Evolutionary conservation across 345 rosid species (phyloP).

Genomic region (Camelina neglecta): DNA sequence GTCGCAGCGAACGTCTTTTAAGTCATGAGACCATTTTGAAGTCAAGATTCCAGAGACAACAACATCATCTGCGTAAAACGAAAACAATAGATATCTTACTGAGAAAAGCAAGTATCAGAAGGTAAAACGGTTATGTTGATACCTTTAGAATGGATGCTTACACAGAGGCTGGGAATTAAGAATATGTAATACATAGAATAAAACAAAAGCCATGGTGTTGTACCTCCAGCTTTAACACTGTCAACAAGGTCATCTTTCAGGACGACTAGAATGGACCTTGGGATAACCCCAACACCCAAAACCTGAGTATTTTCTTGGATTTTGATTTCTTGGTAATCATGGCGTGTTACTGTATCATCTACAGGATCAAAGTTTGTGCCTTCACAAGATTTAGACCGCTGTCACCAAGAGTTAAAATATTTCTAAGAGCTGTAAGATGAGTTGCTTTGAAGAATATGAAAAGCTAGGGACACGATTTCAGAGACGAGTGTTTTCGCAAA

Average conservation of each 20-base stretch:
- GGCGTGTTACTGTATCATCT: conserved; percentile 71
- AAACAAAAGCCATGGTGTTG: conserved; percentile 26
- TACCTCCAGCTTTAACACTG: conserved; percentile 97
- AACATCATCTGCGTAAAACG: conserved; percentile 69
- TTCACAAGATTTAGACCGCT: conserved; percentile 77
- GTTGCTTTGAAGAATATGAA: not conserved
- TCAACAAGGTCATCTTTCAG: conserved; percentile 95
- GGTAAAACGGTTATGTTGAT: not conserved
- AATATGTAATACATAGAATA: not conserved
- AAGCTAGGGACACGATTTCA: not conserved
- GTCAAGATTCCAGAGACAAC: conserved; percentile 86
- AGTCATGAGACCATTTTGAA: conserved; percentile 93
- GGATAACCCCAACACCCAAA: conserved; percentile 93
- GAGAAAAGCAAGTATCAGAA: not conserved
- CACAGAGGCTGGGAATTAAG: not conserved
- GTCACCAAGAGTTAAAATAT: conserved; percentile 40
- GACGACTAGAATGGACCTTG: conserved; percentile 80
- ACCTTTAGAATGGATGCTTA: not conserved
- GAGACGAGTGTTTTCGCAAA: conserved; percentile 3
- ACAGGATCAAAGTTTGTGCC: conserved; percentile 71
- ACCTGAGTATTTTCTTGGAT: conserved; percentile 94
- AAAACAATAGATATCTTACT: conserved; percentile 2
- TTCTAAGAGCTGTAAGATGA: not conserved
- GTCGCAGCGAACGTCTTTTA: conserved; percentile 91
- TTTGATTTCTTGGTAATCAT: conserved; percentile 95